Conservation (phyloP, 1,284 basidiomycete species). For the Erythrobasidium hasegawianum region DNA sequence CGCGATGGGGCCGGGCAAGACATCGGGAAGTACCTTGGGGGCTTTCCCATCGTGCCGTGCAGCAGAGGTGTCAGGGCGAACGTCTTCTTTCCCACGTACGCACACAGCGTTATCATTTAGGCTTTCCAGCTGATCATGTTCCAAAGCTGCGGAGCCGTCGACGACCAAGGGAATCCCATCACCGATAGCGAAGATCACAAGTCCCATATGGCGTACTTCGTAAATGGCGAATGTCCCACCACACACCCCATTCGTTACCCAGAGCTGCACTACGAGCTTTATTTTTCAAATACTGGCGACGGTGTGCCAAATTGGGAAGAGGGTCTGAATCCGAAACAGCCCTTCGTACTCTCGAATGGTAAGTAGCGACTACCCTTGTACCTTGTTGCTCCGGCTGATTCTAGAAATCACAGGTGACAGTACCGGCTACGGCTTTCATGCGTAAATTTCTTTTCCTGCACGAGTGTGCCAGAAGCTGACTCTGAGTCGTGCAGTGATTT, state of each 20-base stretch:
- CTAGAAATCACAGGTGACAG: not conserved
- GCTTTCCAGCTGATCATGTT: not conserved
- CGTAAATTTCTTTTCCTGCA: not conserved
- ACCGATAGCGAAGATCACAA: slow-evolving; percentile 13
- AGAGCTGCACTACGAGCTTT: slow-evolving; percentile 18
- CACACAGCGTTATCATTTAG: not conserved
- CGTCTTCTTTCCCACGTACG: slow-evolving; percentile 19
- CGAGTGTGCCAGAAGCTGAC: not conserved
- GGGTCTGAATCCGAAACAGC: slow-evolving; percentile 6
- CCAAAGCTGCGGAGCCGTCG: not conserved
- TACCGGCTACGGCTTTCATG: slow-evolving; percentile 13
- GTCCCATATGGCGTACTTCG: slow-evolving; percentile 5
- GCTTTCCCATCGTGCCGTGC: slow-evolving; percentile 13
- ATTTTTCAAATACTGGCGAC: not conserved
- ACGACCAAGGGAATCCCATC: slow-evolving; percentile 3
- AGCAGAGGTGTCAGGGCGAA: not conserved
- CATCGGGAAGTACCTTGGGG: not conserved
- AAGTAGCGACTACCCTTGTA: not conserved
- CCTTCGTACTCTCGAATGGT: slow-evolving; percentile 15
- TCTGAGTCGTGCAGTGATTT: not conserved
- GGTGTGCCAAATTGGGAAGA: slow-evolving; percentile 16
- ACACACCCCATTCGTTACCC: slow-evolving; percentile 1
- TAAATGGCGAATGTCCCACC: not conserved
- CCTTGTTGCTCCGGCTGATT: not conserved
- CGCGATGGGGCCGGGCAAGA: not conserved